Evolutionary conservation across 805 yeast species (phyloP), one percentile per base, ranked within the genome.

Genomic region (Jamesozyma rosinii): DNA sequence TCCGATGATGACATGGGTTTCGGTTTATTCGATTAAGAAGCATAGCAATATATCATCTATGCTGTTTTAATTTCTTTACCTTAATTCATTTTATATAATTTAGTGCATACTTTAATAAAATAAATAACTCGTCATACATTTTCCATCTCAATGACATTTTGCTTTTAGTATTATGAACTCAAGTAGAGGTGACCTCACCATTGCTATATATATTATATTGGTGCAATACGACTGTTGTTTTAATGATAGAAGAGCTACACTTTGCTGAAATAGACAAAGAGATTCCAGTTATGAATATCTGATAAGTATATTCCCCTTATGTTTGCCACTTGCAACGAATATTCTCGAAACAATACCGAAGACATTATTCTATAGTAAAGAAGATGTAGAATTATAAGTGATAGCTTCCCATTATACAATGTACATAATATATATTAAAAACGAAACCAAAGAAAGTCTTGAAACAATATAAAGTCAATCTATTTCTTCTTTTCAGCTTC

Each of bases 401-500:
- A 54, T 53, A 57, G 57, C 59, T 58, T 55, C 61, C 63, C 60
- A 53, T 56, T 56, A 44, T 58, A 56, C 55, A 58, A 53, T 54
- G 57, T 58, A 57, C 60, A 55, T 57, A 51, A 47, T 45, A 24
- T 48, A 48, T 50, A 44, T 49, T 42, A 46, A 46, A 52, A 50
- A 50, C 48, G 46, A 49, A 47, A 48, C 34, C 33, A 44, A 35
- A 35, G 26, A 35, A 40, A 9, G 33, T 21, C 9, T 34, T 31
- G 26, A 24, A 42, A 39, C 20, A 39, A 38, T 33, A 27, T n/a
- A 31, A 18, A 24, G 57, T 64, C 81, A 85, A 87, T 82, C 87
- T 86, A 87, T 82, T 88, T 87, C 89, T 89, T 89, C 90, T 89
- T 89, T 67, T 88, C 96, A 76, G 95, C 95, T 78, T 89, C 98